phyloP scores from a whole-genome alignment of 257 asterid species.

The Hygrophila difformis region DNA sequence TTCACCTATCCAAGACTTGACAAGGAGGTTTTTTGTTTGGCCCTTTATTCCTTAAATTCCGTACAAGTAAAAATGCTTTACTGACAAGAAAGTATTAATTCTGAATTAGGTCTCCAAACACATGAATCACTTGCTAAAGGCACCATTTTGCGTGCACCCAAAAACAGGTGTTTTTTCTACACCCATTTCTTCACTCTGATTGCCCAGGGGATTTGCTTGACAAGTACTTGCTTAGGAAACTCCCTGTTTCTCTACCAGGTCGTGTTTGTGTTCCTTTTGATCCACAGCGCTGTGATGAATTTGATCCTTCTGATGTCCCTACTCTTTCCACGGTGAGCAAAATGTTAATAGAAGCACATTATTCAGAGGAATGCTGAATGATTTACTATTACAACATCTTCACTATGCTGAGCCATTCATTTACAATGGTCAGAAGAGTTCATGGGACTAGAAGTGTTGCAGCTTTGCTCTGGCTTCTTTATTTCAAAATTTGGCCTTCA shows the following conservation, averaged over 20 bases:
- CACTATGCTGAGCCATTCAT: neutral
- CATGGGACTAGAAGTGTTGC: no score
- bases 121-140: slow-evolving; percentile 89
- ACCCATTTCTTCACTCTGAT: neutral
- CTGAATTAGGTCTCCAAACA: slow-evolving; percentile 82
- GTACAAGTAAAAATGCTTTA: no score
- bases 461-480: no score
- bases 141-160: slow-evolving; percentile 86
- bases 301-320: slow-evolving; percentile 79
- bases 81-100: neutral
- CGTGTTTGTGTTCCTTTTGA: slow-evolving; percentile 89
- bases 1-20: slow-evolving; percentile 93
- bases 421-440: no score
- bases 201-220: neutral
- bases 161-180: slow-evolving; percentile 50
- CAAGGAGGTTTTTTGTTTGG: slow-evolving; percentile 57
- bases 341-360: neutral
- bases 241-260: slow-evolving; percentile 32
- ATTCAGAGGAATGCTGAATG: neutral
- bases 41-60: no score
- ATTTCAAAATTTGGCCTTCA: no score
- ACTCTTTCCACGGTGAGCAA: slow-evolving; percentile 68
- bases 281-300: slow-evolving; percentile 70
- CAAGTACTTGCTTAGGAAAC: neutral
- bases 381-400: neutral